These are phyloP conservation scores for Apiospora kogelbergensis DNA, from an alignment of 2,329 filamentous ascomycete species.

Conservation along the genomic window DNA sequence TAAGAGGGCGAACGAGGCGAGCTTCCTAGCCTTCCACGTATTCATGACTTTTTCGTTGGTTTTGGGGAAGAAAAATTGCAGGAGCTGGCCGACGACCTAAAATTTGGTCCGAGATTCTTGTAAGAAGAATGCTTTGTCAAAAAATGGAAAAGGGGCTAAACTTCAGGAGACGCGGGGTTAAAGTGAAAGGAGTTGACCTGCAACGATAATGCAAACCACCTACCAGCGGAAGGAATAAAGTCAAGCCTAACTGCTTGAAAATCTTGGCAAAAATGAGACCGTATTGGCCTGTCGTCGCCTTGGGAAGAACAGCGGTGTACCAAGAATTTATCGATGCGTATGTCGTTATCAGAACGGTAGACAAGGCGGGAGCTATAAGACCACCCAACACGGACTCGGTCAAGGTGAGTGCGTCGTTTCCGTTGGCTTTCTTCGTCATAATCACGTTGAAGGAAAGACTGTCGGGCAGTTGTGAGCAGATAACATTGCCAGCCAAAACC, in stretches of 20 bases:
- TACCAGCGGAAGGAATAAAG: not conserved
- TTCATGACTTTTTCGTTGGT: not conserved
- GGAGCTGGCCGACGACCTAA: not conserved
- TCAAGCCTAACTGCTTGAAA: not conserved
- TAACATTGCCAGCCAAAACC: too few relatives aligned
- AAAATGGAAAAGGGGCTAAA: too few relatives aligned
- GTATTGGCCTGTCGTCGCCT: not conserved
- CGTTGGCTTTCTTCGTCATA: conserved; percentile 6
- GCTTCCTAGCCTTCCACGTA: not conserved
- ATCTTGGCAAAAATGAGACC: not conserved
- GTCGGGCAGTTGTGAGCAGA: not conserved
- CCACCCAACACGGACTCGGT: not conserved
- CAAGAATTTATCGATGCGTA: not conserved
- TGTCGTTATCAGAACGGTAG: not conserved
- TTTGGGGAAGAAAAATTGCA: not conserved
- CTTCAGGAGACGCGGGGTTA: not conserved
- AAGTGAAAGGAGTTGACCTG: too few relatives aligned
- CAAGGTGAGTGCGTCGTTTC: not conserved
- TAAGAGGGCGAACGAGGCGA: not conserved
- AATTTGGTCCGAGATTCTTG: not conserved
- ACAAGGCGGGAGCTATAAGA: not conserved
- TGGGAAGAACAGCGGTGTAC: not conserved
- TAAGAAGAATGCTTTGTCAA: too few relatives aligned
- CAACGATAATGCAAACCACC: not conserved
- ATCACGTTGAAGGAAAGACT: not conserved